A percentile compares a stretch with the other conserved stretches of the same genome.
Evolutionary conservation across 2,329 filamentous ascomycete genomes (phyloP).

Genomic region (Penicillium sp.): DNA sequence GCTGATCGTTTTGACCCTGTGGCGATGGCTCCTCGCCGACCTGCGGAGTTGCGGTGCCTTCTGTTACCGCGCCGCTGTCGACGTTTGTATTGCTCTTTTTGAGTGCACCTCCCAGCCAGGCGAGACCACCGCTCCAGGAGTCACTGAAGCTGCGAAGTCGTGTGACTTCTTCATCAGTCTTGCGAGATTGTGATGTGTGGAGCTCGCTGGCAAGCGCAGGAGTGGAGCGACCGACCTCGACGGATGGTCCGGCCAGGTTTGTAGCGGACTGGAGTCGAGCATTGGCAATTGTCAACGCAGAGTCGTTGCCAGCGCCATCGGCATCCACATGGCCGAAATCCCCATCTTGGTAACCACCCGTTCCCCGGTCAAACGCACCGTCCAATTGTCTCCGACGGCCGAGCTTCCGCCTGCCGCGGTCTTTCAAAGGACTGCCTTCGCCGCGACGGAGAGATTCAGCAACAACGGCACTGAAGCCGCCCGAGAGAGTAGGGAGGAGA

Average conservation of each 20-base stretch:
- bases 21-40: constrained; percentile 1
- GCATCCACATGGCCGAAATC: constrained; percentile 17
- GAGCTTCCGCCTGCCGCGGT: constrained; percentile 27
- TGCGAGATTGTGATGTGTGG: constrained; percentile 5
- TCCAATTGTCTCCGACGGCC: constrained; percentile 31
- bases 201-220: constrained; percentile 21
- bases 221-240: constrained; percentile 22
- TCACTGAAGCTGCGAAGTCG: constrained; percentile 40
- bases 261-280: constrained; percentile 30
- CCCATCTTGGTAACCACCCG: constrained; percentile 18
- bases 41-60: constrained; percentile 13
- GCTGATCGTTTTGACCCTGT: neutral
- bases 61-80: constrained; percentile 12
- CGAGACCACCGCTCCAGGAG: constrained; percentile 35
- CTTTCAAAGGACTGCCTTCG: constrained; percentile 43
- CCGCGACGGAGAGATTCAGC: constrained; percentile 63
- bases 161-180: constrained; percentile 17
- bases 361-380: constrained; percentile 22
- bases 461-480: constrained; percentile 61
- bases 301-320: constrained; percentile 20
- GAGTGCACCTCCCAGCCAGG: constrained; percentile 37
- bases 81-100: constrained; percentile 14
- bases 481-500: constrained; percentile 60
- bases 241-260: constrained; percentile 17
- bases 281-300: constrained; percentile 22